Evolutionary conservation across 352 stramenopile species (phyloP).

Genomic region (Aphanomyces euteiches): DNA sequence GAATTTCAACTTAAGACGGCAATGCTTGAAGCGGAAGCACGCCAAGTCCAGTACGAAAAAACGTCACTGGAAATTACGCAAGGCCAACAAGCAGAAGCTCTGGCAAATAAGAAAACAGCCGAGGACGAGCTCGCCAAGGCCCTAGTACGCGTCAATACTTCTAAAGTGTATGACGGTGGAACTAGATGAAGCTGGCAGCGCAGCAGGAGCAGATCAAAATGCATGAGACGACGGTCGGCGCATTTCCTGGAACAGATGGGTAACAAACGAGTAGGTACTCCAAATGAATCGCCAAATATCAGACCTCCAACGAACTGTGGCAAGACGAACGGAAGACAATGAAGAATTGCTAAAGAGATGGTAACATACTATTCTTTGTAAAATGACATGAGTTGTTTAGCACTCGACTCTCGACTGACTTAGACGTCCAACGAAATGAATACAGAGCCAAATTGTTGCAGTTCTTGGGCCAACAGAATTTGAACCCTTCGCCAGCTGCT

Average conservation of each 20-base stretch:
- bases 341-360: background rate
- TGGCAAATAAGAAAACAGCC: slow-evolving; percentile 19
- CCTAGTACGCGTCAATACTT: background rate
- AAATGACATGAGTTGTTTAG: background rate
- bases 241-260: background rate
- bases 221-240: slow-evolving; percentile 1
- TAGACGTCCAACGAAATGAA: background rate
- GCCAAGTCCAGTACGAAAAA: slow-evolving; percentile 43
- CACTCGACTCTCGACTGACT: background rate
- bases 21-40: slow-evolving; percentile 35
- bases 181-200: background rate
- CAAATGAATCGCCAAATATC: slow-evolving; percentile 8
- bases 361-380: background rate
- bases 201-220: background rate
- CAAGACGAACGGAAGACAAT: background rate
- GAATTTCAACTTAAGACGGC: slow-evolving; percentile 51
- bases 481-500: background rate
- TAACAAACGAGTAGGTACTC: background rate
- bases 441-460: slow-evolving; percentile 6
- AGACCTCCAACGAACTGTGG: background rate
- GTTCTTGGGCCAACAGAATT: background rate
- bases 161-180: background rate
- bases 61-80: slow-evolving; percentile 37
- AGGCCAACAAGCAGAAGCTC: slow-evolving; percentile 26
- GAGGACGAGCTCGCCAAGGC: background rate